These are phyloP conservation scores for Apiospora sp. DNA, from an alignment of 2,329 filamentous ascomycete genomes.

Conservation along the genomic window DNA sequence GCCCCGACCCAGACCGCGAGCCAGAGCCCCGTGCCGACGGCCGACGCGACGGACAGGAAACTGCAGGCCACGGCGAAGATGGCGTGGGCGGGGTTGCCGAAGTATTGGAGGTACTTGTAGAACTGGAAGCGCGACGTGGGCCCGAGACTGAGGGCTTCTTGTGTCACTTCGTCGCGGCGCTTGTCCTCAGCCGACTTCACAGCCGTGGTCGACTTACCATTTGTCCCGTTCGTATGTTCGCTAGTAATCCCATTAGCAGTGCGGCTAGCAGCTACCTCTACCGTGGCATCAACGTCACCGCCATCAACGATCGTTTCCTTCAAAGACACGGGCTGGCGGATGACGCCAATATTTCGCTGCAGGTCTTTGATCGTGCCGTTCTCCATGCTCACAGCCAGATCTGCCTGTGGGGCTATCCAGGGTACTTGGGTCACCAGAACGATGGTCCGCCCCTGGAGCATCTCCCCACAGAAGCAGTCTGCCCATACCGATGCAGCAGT, in stretches of 20 bases:
- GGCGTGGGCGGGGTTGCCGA: constrained; percentile 55
- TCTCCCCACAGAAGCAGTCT: constrained; percentile 63
- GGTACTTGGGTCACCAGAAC: constrained; percentile 65
- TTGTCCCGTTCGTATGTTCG: constrained; percentile 30
- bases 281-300: constrained; percentile 43
- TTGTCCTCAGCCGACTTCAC: constrained; percentile 47
- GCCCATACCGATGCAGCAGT: constrained; percentile 65
- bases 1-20: constrained; percentile 63
- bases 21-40: constrained; percentile 56
- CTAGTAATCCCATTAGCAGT: constrained; percentile 30
- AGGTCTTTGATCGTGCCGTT: constrained; percentile 51
- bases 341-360: constrained; percentile 55
- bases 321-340: constrained; percentile 54
- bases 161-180: constrained; percentile 51
- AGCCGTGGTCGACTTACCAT: constrained; percentile 34
- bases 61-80: constrained; percentile 48
- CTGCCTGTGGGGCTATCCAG: constrained; percentile 60
- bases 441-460: constrained; percentile 61
- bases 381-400: constrained; percentile 55
- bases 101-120: constrained; percentile 60
- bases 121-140: constrained; percentile 54
- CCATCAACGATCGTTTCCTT: constrained; percentile 48
- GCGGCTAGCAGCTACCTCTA: constrained; percentile 34
- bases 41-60: constrained; percentile 50
- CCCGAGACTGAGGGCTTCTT: constrained; percentile 58